Base-by-base conservation (phyloP, 2,329 filamentous ascomycete genomes). In the Botryotinia narcissicola region DNA sequence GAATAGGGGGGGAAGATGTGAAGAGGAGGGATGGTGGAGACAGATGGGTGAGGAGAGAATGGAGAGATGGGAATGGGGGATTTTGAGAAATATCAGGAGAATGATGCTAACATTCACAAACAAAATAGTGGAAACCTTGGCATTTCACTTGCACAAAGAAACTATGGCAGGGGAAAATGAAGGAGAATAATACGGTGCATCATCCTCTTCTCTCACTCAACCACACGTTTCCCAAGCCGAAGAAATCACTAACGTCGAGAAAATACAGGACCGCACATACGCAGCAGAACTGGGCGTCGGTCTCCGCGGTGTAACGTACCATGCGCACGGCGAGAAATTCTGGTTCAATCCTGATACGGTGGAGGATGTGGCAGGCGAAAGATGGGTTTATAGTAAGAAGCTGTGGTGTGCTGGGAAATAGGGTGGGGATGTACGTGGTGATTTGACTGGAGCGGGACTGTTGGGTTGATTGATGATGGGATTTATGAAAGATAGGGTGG, bases 341-440 rank as follows among this genome's bases (percentile, higher is more conserved):
- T 69, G 66, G 61, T 75, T 77, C 18, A 71, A 69, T 22, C 73
- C 74, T 0, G 62, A 73, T 48, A 59, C 66, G 73, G 57, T 35
- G n/a, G 76, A 77, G 73, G 73, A 77, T 76, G 48, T 77, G 22
- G 54, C 44, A 51, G 70, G 48, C 3, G 73, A 76, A 59, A 63
- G 48, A 59, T 77, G 74, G 74, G 59, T 74, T 59, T 76, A 76
- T 70, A 32, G 32, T 29, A 63, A 73, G 69, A 71, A 62, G 59
- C 40, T 76, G 70, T 76, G 74, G 74, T 76, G 75, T 75, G 20
- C 32, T 37, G 60, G 22, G 25, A 51, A 57, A 37, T 68, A 68
- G n/a, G 2, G 25, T 14, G 44, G 32, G 14, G 29, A 12, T 48
- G n/a, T 32, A 18, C 25, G 25, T 3, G 12, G 48, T 18, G 8